Evolutionary conservation across 352 stramenopile genomes (phyloP).

Genomic region (Globisporangium nunn): DNA sequence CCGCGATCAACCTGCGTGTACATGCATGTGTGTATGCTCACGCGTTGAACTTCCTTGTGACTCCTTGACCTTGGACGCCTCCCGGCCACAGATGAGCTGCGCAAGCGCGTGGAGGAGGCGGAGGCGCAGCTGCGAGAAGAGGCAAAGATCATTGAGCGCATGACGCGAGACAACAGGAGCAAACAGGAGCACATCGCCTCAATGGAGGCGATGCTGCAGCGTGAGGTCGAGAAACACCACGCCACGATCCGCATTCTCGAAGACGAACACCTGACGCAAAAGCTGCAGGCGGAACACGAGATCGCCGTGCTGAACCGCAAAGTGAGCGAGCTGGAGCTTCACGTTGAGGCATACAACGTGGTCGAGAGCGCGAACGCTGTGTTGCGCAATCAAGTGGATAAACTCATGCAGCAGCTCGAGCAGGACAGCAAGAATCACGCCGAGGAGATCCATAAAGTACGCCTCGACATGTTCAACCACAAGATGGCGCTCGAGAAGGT

Average conservation of each 20-base stretch:
- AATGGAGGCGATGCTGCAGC: slow-evolving; percentile 54
- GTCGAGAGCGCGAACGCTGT: slow-evolving; percentile 50
- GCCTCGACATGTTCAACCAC: slow-evolving; percentile 81
- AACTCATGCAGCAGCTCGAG: slow-evolving; percentile 62
- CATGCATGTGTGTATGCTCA: not conserved
- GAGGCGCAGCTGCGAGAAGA: slow-evolving; percentile 70
- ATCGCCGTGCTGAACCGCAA: slow-evolving; percentile 54
- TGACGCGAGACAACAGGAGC: slow-evolving; percentile 65
- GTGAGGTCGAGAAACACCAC: slow-evolving; percentile 58
- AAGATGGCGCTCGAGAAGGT: slow-evolving; percentile 82
- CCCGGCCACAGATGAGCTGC: slow-evolving; percentile 47
- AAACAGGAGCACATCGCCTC: slow-evolving; percentile 69
- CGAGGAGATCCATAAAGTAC: slow-evolving; percentile 72
- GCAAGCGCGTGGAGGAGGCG: slow-evolving; percentile 60
- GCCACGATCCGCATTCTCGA: slow-evolving; percentile 45
- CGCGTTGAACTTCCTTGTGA: not conserved
- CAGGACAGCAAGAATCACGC: slow-evolving; percentile 51
- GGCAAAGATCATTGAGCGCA: slow-evolving; percentile 76
- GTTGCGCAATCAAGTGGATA: slow-evolving; percentile 46
- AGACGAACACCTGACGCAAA: slow-evolving; percentile 51
- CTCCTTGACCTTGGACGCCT: slow-evolving; percentile 17
- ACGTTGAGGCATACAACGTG: slow-evolving; percentile 67
- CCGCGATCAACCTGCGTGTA: not conserved
- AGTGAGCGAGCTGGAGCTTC: slow-evolving; percentile 49
- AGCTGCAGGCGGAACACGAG: slow-evolving; percentile 48